These are phyloP conservation scores for Hemileia vastatrix DNA, from an alignment of 1,284 basidiomycete species.

Conservation along the genomic window DNA sequence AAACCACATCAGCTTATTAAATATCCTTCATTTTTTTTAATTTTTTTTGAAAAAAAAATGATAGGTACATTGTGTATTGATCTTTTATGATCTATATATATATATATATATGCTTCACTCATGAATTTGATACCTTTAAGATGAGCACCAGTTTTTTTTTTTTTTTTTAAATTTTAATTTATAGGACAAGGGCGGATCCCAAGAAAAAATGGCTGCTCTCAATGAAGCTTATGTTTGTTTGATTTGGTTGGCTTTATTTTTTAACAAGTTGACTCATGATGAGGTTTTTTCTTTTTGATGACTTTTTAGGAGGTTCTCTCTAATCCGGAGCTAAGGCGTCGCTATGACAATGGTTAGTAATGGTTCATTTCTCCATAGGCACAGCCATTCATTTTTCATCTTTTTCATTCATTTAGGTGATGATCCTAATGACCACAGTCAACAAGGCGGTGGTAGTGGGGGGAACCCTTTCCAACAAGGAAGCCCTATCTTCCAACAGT, in stretches of 20 bases:
- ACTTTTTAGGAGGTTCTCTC: background rate
- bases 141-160: no score
- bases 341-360: slow-evolving; percentile 68
- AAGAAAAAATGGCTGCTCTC: slow-evolving; percentile 85
- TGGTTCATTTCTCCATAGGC: background rate
- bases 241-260: slow-evolving; percentile 26
- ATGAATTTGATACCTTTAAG: no score
- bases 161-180: slow-evolving; percentile 59
- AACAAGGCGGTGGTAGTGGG: slow-evolving; percentile 51
- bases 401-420: slow-evolving; percentile 48
- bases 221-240: slow-evolving; percentile 94
- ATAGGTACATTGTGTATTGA: no score
- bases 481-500: slow-evolving; percentile 25
- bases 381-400: background rate
- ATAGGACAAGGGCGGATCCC: slow-evolving; percentile 88
- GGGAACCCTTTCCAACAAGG: slow-evolving; percentile 47
- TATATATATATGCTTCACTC: no score
- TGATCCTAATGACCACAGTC: slow-evolving; percentile 80
- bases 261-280: background rate
- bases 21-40: no score
- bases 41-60: no score
- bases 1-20: no score
- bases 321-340: slow-evolving; percentile 60
- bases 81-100: no score
- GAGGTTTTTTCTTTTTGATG: slow-evolving; percentile 1